Evolutionary conservation across 768 basidiomycete genomes (phyloP), one percentile per base, ranked within the genome.

Genomic region (Suillus clintonianus): DNA sequence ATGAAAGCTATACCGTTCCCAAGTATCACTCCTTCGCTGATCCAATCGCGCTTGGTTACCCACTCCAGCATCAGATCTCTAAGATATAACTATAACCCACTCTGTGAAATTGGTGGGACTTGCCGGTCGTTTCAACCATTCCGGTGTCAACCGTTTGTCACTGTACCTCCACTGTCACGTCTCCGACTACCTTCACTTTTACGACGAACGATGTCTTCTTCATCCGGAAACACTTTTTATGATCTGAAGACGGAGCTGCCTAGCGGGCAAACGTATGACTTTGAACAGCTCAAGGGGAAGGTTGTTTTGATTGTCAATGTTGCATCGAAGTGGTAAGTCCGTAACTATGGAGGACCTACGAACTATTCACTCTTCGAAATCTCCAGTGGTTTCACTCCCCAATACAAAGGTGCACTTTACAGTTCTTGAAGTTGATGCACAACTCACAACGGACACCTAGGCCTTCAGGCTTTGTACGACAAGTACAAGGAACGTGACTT

Each of bases 401-500:
- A 92, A 72, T 92, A 91, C 76, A 86, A 82, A 73, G 90, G 89
- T 84, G 62, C 50, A 71, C n/a, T 27, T 7, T 41, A 30, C 37
- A 17, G 14, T 65, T 37, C 6, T 60, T 34, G 10, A 34, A 32
- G 22, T 56, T 27, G 24, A 39, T 19, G 27, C 34, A 51, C 42
- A 10, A 30, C 39, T 13, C 32, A 22, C 39, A 54, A 62, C 22
- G 27, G 36, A 19, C 36, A 62, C 30, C 59, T 69, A 83, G 94
- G 92, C 53, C 86, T 98, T 27, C 92, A 98, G 76, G 77, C 78
- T 19, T 80, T 95, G 19, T 86, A 96, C 75, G 84, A 94, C 61
- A 91, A 91, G 72, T 91, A 94, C 81, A 88, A 90, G 72, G 89
- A 89, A 59, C 79, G 83, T 61, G 92, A 83, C 7, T 82, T 97